A percentile compares a stretch with the other conserved stretches of the same genome.
Conservation (phyloP, 495 filamentous ascomycete genomes). For the Penicillium paradoxum region DNA sequence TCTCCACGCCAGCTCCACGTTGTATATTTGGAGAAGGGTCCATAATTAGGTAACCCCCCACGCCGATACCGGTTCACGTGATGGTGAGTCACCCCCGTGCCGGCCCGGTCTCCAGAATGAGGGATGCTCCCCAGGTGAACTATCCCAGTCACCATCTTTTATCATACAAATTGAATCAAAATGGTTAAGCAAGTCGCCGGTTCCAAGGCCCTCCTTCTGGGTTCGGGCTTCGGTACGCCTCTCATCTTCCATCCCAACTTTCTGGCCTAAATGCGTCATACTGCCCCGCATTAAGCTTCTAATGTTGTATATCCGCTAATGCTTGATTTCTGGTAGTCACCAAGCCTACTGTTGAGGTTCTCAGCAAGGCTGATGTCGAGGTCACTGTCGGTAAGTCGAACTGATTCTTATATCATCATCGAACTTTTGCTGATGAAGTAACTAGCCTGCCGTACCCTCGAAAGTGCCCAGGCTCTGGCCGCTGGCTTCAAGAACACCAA, state of each 20-base stretch:
- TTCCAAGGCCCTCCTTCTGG: conserved; percentile 65
- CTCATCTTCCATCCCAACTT: neutral
- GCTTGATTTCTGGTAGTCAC: conserved; percentile 45
- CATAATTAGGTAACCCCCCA: conserved; percentile 10
- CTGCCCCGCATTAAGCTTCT: conserved; percentile 28
- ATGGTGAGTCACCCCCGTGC: conserved; percentile 20
- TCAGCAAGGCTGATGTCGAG: conserved; percentile 67
- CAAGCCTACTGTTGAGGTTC: conserved; percentile 71
- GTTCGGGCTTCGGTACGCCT: conserved; percentile 62
- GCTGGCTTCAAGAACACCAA: conserved; percentile 63
- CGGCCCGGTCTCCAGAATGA: conserved; percentile 2
- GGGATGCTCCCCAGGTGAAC: neutral
- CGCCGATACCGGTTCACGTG: conserved; percentile 28
- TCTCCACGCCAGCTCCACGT: neutral
- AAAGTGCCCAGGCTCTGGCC: conserved; percentile 67
- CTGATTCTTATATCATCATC: neutral
- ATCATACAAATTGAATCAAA: conserved; percentile 22
- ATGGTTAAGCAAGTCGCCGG: conserved; percentile 38
- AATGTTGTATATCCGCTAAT: conserved; percentile 12
- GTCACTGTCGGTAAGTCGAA: conserved; percentile 71
- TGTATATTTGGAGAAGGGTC: neutral
- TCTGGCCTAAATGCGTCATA: conserved; percentile 1
- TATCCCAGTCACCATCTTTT: conserved; percentile 8
- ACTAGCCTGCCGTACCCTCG: conserved; percentile 79
- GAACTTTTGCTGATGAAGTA: neutral